Evolutionary conservation across 1,139 yeast species (phyloP).

Genomic region (Lodderomyces margitis): DNA sequence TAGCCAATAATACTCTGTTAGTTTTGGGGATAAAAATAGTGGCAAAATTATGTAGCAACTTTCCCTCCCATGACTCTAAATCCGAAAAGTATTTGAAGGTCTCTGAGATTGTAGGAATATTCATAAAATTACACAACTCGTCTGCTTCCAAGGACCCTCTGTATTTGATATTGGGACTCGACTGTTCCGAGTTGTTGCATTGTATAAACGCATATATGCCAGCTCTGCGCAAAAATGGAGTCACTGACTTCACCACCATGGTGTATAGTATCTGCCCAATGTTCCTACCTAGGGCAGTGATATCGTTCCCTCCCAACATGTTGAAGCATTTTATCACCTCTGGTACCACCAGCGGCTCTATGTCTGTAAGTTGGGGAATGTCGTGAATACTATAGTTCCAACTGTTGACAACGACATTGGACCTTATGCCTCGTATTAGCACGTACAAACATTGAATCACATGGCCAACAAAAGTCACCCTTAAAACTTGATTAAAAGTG

Average conservation of each 20-base stretch:
- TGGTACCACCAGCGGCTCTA: slow-evolving; percentile 19
- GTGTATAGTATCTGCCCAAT: slow-evolving; percentile 47
- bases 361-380: slow-evolving; percentile 29
- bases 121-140: slow-evolving; percentile 52
- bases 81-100: slow-evolving; percentile 18
- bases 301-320: slow-evolving; percentile 12
- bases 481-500: slow-evolving; percentile 40
- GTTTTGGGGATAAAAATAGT: not conserved
- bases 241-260: slow-evolving; percentile 53
- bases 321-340: slow-evolving; percentile 17
- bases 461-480: slow-evolving; percentile 41
- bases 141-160: slow-evolving; percentile 50
- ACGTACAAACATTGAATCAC: slow-evolving; percentile 33
- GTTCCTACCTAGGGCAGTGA: slow-evolving; percentile 17
- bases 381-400: slow-evolving; percentile 30
- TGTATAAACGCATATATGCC: slow-evolving; percentile 58
- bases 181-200: slow-evolving; percentile 39
- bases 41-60: not conserved
- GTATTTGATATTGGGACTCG: not conserved
- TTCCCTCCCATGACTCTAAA: slow-evolving; percentile 13
- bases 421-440: slow-evolving; percentile 23
- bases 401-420: slow-evolving; percentile 23
- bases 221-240: slow-evolving; percentile 69
- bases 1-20: slow-evolving; percentile 13
- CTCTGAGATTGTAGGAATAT: slow-evolving; percentile 37